Conservation (phyloP, 1,284 basidiomycete species). For the Ceratobasidium sp. region DNA sequence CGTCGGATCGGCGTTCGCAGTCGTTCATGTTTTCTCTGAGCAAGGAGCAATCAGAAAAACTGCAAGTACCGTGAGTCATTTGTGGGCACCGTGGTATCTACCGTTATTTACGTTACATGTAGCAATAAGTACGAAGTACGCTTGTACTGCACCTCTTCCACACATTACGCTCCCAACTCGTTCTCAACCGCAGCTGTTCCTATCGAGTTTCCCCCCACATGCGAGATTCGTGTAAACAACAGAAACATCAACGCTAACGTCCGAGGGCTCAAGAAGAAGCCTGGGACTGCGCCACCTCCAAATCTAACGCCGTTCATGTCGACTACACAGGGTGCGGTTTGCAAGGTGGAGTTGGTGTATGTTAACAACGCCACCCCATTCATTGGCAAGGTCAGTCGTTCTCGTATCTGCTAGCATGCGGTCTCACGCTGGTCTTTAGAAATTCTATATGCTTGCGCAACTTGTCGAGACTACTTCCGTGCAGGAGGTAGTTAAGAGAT, state of each 20-base stretch:
- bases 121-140: conserved; percentile 84
- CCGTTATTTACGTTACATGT: conserved; percentile 41
- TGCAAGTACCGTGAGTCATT: conserved; percentile 66
- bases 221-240: conserved; percentile 89
- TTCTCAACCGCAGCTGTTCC: conserved; percentile 62
- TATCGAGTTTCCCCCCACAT: conserved; percentile 92
- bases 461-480: conserved; percentile 81
- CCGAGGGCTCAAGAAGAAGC: conserved; percentile 95
- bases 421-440: conserved; percentile 62
- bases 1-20: conserved; percentile 78
- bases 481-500: conserved; percentile 71
- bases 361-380: conserved; percentile 71
- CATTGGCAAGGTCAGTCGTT: conserved; percentile 47
- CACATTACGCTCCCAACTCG: conserved; percentile 71
- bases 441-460: conserved; percentile 87
- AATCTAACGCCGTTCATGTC: conserved; percentile 77
- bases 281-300: conserved; percentile 94
- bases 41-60: conserved; percentile 71
- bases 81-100: conserved; percentile 26
- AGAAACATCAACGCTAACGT: conserved; percentile 78
- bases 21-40: conserved; percentile 71
- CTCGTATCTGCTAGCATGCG: conserved; percentile 17
- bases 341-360: conserved; percentile 88
- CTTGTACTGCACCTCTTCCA: conserved; percentile 91
- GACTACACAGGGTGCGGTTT: conserved; percentile 63